phyloP scores from a whole-genome alignment of 768 basidiomycete species.

The Lanmaoa rubissima region DNA sequence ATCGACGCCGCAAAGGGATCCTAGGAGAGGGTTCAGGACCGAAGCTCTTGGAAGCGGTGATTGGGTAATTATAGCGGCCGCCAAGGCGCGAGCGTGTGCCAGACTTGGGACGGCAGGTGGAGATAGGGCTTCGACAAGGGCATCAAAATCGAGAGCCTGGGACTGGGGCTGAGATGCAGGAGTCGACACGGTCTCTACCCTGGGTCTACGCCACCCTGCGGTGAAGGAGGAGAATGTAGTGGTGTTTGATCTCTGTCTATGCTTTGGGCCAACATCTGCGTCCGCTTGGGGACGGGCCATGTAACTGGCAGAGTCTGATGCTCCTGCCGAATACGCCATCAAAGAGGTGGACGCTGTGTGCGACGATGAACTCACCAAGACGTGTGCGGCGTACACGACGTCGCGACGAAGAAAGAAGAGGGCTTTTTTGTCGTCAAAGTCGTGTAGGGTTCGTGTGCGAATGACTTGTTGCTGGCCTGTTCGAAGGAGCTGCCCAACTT shows the following conservation, averaged over 20 bases:
- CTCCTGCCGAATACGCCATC: constrained; percentile 9
- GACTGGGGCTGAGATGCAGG: constrained; percentile 29
- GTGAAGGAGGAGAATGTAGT: constrained; percentile 40
- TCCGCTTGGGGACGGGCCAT: constrained; percentile 35
- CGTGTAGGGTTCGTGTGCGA: constrained; percentile 15
- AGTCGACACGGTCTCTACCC: constrained; percentile 29
- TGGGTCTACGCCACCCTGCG: constrained; percentile 38
- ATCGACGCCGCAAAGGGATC: constrained; percentile 53
- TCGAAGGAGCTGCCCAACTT: constrained; percentile 1
- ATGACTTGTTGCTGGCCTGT: not conserved
- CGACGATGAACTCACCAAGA: constrained; percentile 14
- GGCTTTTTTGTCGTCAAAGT: constrained; percentile 12
- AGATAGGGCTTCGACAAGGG: constrained; percentile 43
- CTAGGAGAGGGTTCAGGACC: constrained; percentile 57
- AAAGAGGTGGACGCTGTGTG: not conserved
- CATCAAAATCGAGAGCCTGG: constrained; percentile 39
- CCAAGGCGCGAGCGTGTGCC: constrained; percentile 59
- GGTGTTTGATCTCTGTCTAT: constrained; percentile 43
- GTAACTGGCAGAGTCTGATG: constrained; percentile 14
- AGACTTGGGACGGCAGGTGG: constrained; percentile 66
- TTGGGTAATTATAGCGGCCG: constrained; percentile 44
- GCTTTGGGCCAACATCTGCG: constrained; percentile 29
- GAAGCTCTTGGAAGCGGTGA: constrained; percentile 57
- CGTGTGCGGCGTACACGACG: constrained; percentile 8
- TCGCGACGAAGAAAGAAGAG: not conserved